Evolutionary conservation across 257 asterid genomes (phyloP).

Genomic region (Thymus quinquecostatus): DNA sequence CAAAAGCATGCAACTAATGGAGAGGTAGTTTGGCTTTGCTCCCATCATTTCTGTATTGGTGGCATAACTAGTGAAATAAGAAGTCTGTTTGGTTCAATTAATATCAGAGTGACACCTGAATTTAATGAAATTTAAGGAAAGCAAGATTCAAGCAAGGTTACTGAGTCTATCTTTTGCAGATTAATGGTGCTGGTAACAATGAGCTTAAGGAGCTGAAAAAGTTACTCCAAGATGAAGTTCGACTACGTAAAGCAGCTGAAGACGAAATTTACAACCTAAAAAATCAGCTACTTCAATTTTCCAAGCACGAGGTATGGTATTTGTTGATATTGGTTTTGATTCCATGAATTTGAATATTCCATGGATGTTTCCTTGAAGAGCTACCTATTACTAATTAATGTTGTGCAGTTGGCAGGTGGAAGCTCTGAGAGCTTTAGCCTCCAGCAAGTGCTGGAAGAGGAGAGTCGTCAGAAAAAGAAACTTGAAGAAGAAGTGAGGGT

Average conservation of each 20-base stretch:
- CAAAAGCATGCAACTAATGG: constrained; percentile 66
- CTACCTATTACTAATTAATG: constrained; percentile 40
- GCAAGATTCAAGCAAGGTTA: constrained; percentile 20
- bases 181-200: constrained; percentile 44
- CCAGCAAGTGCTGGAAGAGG: constrained; percentile 80
- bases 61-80: background rate
- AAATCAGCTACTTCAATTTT: constrained; percentile 52
- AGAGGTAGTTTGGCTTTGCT: constrained; percentile 58
- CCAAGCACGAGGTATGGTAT: constrained; percentile 59
- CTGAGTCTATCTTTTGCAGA: constrained; percentile 47
- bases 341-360: constrained; percentile 15
- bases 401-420: constrained; percentile 72
- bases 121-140: background rate
- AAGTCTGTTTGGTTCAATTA: background rate
- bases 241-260: constrained; percentile 80
- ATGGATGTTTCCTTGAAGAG: constrained; percentile 32
- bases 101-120: background rate
- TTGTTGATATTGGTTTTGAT: constrained; percentile 24
- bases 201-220: constrained; percentile 69
- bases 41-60: constrained; percentile 11
- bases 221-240: constrained; percentile 75
- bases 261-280: constrained; percentile 69
- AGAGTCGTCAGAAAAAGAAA: constrained; percentile 72
- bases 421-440: constrained; percentile 55
- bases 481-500: constrained; percentile 91